Conservation (phyloP, 176 grass and related monocot genomes). For the Poa pratensis region DNA sequence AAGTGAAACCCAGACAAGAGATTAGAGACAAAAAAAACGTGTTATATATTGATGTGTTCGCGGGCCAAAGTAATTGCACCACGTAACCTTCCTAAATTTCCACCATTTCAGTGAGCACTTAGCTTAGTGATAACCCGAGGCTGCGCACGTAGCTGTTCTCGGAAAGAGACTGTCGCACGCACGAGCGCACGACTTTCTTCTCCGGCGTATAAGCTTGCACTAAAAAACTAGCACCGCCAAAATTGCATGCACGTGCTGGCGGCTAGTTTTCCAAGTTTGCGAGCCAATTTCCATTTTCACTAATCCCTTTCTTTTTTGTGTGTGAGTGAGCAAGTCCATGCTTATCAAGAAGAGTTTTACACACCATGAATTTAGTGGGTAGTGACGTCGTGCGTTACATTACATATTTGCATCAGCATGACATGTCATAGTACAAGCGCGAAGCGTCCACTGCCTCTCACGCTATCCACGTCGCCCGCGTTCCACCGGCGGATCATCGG, state of each 20-base stretch:
- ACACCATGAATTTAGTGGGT: not conserved
- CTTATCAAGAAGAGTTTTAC: not conserved
- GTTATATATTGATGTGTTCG: too few species aligned
- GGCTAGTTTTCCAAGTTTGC: not conserved
- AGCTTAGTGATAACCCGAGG: not conserved
- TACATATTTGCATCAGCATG: not conserved
- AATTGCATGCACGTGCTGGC: not conserved
- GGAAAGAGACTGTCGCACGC: constrained; percentile 20
- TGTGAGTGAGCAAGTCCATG: not conserved
- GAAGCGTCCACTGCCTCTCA: too few species aligned
- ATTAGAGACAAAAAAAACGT: too few species aligned
- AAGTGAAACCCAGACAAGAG: too few species aligned
- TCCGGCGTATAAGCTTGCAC: not conserved
- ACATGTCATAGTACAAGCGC: too few species aligned
- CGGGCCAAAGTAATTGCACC: not conserved
- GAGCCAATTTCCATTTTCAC: not conserved
- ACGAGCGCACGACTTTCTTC: constrained; percentile 27
- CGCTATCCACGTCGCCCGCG: too few species aligned
- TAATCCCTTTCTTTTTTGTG: not conserved
- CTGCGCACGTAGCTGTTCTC: not conserved
- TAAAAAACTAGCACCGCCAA: not conserved
- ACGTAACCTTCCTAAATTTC: not conserved
- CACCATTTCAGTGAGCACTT: not conserved
- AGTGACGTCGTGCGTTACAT: not conserved
- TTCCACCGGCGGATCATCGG: too few species aligned